phyloP scores from a whole-genome alignment of 176 grass and related monocot species.

The Hordeum marinum region DNA sequence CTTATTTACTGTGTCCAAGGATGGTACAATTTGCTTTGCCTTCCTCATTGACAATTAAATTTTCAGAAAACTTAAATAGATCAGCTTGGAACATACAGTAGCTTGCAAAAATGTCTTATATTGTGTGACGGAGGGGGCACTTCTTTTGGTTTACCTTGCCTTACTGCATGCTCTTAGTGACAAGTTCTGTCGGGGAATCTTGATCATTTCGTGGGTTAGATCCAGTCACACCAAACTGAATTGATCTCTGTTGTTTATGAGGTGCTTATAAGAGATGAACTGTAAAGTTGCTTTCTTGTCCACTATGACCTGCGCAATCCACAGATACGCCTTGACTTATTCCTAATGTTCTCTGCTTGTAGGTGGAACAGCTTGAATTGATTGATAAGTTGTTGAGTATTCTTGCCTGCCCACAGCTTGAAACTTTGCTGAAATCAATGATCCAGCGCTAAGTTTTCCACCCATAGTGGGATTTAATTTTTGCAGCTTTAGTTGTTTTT shows the following conservation, averaged over 20 bases:
- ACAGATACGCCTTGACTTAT: not conserved
- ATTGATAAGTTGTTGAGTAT: not conserved
- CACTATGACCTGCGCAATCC: not conserved
- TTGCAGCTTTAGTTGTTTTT: not conserved
- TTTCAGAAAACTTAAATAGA: not conserved
- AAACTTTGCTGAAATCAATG: not conserved
- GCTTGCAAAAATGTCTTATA: too few relatives aligned
- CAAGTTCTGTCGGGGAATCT: not conserved
- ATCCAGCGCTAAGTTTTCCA: not conserved
- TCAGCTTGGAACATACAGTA: not conserved
- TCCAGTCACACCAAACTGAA: not conserved
- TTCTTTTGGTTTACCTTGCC: not conserved
- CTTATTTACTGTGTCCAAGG: not conserved
- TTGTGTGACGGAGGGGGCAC: not conserved
- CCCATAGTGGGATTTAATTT: not conserved
- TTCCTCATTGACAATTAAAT: not conserved
- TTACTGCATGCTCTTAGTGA: not conserved
- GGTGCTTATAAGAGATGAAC: not conserved
- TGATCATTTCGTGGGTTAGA: not conserved
- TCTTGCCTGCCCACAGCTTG: not conserved
- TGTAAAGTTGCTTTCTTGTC: conserved; percentile 11
- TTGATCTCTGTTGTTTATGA: not conserved
- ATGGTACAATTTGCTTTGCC: not conserved
- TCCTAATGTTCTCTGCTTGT: not conserved
- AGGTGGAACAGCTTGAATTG: conserved; percentile 3